These are phyloP conservation scores for barrel medic (Medicago truncatula) DNA, from an alignment of 306 rosid species.

Conservation along the genomic window MtrunA17r5.0-ANR NC_053046.1:27461001-27461500, in stretches of 20 bases:
- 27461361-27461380: background rate
- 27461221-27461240: conserved; percentile 84
- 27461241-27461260: conserved; percentile 79
- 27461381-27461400: conserved; percentile 1
- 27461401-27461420: conserved; percentile 18
- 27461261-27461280: conserved; percentile 58
- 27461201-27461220: background rate
- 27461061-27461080: too few relatives aligned
- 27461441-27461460: conserved; percentile 17
- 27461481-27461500: background rate
- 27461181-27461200: background rate
- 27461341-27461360: background rate
- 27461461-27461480: conserved; percentile 22
- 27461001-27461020: too few relatives aligned
- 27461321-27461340: conserved; percentile 52
- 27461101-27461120: too few relatives aligned
- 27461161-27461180: too few relatives aligned
- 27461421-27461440: background rate
- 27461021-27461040: too few relatives aligned
- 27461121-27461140: too few relatives aligned
- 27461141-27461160: too few relatives aligned
- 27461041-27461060: too few relatives aligned
- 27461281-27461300: conserved; percentile 71
- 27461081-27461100: too few relatives aligned
- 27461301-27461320: conserved; percentile 88